Percentiles rank a stretch among this genome's conserved stretches.
Conservation (phyloP, 2,329 filamentous ascomycete species). For the Xylariomycetidae sp. region DNA sequence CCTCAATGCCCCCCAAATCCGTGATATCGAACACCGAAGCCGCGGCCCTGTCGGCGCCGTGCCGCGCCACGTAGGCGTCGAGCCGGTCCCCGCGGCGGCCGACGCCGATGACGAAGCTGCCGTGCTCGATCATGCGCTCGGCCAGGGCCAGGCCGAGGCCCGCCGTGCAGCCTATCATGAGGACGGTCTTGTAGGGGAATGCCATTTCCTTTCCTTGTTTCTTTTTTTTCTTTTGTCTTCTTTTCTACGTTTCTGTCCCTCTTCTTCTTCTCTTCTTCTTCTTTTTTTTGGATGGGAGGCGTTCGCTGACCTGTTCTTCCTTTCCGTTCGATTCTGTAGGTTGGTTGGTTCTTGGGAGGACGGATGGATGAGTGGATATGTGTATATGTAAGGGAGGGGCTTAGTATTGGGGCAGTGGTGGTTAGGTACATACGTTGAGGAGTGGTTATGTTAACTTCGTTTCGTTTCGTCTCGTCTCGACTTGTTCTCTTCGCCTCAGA, state of each 20-base stretch:
- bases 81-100: constrained; percentile 51
- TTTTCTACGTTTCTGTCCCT: not conserved
- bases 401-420: too few relatives aligned
- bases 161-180: constrained; percentile 24
- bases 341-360: too few relatives aligned
- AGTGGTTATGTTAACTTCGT: too few relatives aligned
- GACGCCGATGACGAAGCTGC: constrained; percentile 49
- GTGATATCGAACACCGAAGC: constrained; percentile 40
- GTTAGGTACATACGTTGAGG: too few relatives aligned
- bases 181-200: constrained; percentile 24
- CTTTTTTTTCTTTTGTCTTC: constrained; percentile 11
- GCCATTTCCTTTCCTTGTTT: constrained; percentile 16
- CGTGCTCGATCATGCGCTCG: constrained; percentile 35
- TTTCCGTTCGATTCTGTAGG: too few relatives aligned
- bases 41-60: constrained; percentile 39
- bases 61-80: constrained; percentile 42
- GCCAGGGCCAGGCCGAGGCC: constrained; percentile 25
- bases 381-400: too few relatives aligned
- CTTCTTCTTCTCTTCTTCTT: too few relatives aligned
- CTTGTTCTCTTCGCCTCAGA: too few relatives aligned
- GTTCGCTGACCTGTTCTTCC: too few relatives aligned
- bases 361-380: too few relatives aligned
- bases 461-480: too few relatives aligned
- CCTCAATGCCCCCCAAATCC: constrained; percentile 32
- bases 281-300: too few relatives aligned